Base-by-base conservation (phyloP, 2,329 filamentous ascomycete species). In the Alternaria sp. region DNA sequence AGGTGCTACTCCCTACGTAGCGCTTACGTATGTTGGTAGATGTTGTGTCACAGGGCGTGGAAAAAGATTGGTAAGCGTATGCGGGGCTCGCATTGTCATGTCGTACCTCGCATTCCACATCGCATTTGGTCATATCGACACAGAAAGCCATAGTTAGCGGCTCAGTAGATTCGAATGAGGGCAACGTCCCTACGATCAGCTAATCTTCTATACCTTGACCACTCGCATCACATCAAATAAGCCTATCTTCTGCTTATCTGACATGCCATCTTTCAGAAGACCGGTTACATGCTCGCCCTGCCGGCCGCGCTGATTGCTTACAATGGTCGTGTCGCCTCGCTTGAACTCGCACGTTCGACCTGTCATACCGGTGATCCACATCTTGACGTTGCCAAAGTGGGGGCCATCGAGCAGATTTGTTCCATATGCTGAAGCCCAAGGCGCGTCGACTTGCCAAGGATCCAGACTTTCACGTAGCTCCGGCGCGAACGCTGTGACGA, bases 401-500 rank as follows among this genome's bases (percentile, higher is more conserved):
- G 51, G 36, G 7, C 61, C 66, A 1, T 66, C 64, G 3, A 83
- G 64, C 3, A 86, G 62, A 55, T 88, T 83, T 0, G 85, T 87
- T 5, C 81, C 83, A 70, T 87, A 89, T 0, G 82, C 86, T 7
- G 79, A 79, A 3, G 75, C 79, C 79, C 82, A 84, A 0, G 82
- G 80, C 22, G 79, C 85, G 16, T 78, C 71, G 3, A 77, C 67
- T 51, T 89, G 77, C 62, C 83, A 79, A 0, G 86, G 85, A 2
- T 78, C 78, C 0, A 85, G 84, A 2, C 84, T 83, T 7, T 79
- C 80, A 44, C 80, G 62, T 0, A 84, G 64, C n/a, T 78, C 83
- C 1, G 87, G 86, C 2, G 86, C 85, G 66, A 89, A 86, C 54
- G 88, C 85, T 0, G 86, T 88, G 0, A 84, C 80, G 0, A 89